phyloP scores from a whole-genome alignment of 164 flowering plant genomes.

The Kingdonia uniflora region DNA sequence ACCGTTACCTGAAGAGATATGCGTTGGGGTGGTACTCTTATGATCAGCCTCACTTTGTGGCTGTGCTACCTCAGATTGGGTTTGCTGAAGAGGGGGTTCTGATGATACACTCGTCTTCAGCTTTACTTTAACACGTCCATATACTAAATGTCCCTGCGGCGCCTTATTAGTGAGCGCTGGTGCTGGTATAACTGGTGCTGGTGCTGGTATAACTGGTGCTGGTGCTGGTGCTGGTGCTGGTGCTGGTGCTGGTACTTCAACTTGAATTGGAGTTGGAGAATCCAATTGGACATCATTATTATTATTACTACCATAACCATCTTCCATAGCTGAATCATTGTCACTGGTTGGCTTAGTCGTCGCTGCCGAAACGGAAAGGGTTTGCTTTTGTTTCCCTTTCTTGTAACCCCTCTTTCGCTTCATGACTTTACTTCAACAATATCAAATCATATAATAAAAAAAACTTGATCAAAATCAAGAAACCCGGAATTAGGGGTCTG shows the following conservation, averaged over 20 bases:
- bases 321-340: conserved; percentile 34
- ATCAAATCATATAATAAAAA: no score
- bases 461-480: no score
- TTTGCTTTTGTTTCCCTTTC: conserved; percentile 57
- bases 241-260: conserved; percentile 37
- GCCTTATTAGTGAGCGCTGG: no score
- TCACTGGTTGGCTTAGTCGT: conserved; percentile 9
- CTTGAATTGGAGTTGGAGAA: conserved; percentile 27
- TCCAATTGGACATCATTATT: conserved; percentile 10
- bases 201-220: conserved; percentile 19
- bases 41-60: conserved; percentile 48
- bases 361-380: conserved; percentile 9
- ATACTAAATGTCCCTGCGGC: conserved; percentile 29
- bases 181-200: conserved; percentile 23
- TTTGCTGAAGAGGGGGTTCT: conserved; percentile 30
- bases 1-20: not conserved
- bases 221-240: conserved; percentile 28
- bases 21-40: not conserved
- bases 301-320: conserved; percentile 18
- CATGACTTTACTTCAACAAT: conserved; percentile 22
- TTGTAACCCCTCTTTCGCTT: conserved; percentile 75
- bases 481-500: no score
- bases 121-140: conserved; percentile 77
- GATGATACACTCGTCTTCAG: conserved; percentile 52
- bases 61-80: conserved; percentile 8